These are phyloP conservation scores for Colletotrichum tabaci DNA, from an alignment of 2,329 filamentous ascomycete genomes.

Conservation along the genomic window DNA sequence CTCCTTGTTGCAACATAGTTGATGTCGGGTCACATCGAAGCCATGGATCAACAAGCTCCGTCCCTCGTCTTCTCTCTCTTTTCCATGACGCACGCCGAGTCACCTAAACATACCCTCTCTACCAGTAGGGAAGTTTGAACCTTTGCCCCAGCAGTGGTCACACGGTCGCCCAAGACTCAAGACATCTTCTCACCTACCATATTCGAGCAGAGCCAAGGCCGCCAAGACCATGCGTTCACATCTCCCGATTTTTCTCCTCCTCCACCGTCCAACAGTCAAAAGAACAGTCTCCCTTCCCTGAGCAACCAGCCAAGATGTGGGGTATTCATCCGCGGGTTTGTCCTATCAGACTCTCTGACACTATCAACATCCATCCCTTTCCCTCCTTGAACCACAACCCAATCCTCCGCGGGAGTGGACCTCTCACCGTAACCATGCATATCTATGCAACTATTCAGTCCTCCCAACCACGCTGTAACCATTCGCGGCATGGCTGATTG, in stretches of 20 bases:
- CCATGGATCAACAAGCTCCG: no score
- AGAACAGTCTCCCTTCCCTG: not conserved
- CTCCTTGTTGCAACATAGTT: not conserved
- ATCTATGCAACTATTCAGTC: not conserved
- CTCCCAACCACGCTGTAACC: not conserved
- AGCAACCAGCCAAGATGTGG: not conserved
- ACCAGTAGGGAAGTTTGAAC: no score
- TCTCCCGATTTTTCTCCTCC: not conserved
- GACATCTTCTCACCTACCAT: slow-evolving; percentile 15
- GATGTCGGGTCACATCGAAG: no score
- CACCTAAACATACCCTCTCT: no score
- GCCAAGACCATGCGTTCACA: not conserved
- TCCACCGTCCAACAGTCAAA: not conserved
- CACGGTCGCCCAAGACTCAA: not conserved
- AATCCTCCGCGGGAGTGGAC: not conserved
- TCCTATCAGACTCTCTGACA: not conserved
- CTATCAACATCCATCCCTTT: not conserved
- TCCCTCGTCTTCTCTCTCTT: no score
- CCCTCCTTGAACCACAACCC: not conserved
- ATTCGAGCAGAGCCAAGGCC: slow-evolving; percentile 18
- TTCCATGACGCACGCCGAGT: no score
- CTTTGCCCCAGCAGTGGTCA: not conserved
- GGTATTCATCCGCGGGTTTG: no score
- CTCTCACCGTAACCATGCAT: not conserved
- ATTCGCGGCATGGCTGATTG: not conserved